phyloP scores from a whole-genome alignment of 441 rosid genomes.

The Viola pubescens region DNA sequence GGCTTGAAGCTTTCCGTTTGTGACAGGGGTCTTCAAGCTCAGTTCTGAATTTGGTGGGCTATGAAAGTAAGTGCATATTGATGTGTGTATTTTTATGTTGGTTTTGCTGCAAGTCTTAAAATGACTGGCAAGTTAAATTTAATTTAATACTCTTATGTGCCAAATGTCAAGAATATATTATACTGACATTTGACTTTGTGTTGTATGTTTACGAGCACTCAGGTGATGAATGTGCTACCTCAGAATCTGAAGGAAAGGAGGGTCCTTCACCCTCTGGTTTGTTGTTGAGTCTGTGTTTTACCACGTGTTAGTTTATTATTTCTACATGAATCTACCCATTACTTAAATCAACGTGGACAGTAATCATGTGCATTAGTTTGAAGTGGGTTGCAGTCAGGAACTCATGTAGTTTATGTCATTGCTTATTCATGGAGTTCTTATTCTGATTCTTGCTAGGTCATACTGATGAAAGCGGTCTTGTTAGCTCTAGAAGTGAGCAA shows the following conservation, averaged over 20 bases:
- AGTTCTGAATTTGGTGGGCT: slow-evolving; percentile 36
- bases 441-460: slow-evolving; percentile 18
- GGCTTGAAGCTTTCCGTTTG: slow-evolving; percentile 2
- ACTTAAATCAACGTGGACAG: no score
- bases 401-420: not conserved
- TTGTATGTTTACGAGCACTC: slow-evolving; percentile 13
- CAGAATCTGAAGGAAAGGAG: slow-evolving; percentile 29
- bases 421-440: slow-evolving; percentile 3
- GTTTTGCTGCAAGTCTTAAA: no score
- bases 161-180: no score
- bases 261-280: slow-evolving; percentile 33
- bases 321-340: no score
- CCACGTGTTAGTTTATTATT: not conserved
- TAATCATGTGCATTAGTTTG: not conserved
- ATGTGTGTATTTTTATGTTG: no score
- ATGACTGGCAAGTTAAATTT: no score
- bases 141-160: no score
- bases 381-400: not conserved
- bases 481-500: slow-evolving; percentile 41
- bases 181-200: not conserved
- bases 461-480: slow-evolving; percentile 22
- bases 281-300: slow-evolving; percentile 10
- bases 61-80: slow-evolving; percentile 36
- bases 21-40: slow-evolving; percentile 33
- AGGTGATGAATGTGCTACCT: slow-evolving; percentile 44